Evolutionary conservation across 2,329 filamentous ascomycete genomes (phyloP).

Genomic region (Fusarium pseudoanthophilum): DNA sequence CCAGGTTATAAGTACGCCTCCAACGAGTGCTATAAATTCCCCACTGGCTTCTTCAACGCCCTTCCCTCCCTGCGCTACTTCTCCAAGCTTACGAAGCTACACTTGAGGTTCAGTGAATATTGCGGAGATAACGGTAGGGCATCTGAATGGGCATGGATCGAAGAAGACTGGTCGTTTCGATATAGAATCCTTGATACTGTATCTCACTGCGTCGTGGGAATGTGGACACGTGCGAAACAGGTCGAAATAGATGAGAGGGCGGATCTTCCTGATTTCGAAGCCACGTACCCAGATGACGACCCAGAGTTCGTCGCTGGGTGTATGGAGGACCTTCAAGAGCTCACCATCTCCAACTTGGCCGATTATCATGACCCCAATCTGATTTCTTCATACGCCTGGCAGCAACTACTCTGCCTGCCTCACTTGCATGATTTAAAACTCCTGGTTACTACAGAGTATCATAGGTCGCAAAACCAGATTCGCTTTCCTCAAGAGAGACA

Average conservation of each 20-base stretch:
- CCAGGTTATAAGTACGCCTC: not conserved
- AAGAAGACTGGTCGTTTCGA: not conserved
- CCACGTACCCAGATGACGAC: accelerated
- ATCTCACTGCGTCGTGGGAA: not conserved
- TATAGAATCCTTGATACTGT: not conserved
- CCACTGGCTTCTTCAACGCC: not conserved
- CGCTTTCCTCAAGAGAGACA: not conserved
- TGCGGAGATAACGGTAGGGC: not conserved
- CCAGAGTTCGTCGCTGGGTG: not conserved
- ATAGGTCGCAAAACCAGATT: too few species aligned
- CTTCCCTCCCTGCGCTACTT: not conserved
- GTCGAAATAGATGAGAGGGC: not conserved
- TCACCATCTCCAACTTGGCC: not conserved
- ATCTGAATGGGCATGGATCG: accelerated
- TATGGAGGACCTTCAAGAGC: not conserved
- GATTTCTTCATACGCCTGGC: not conserved
- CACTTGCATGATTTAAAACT: not conserved
- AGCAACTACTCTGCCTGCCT: not conserved
- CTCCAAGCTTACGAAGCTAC: accelerated
- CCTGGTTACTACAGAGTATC: not conserved
- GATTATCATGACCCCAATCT: not conserved
- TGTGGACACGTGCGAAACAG: not conserved
- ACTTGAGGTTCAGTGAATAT: not conserved
- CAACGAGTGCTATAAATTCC: not conserved
- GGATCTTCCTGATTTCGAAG: not conserved